phyloP scores from a whole-genome alignment of 345 rosid species.

The Hibiscus syriacus region DNA sequence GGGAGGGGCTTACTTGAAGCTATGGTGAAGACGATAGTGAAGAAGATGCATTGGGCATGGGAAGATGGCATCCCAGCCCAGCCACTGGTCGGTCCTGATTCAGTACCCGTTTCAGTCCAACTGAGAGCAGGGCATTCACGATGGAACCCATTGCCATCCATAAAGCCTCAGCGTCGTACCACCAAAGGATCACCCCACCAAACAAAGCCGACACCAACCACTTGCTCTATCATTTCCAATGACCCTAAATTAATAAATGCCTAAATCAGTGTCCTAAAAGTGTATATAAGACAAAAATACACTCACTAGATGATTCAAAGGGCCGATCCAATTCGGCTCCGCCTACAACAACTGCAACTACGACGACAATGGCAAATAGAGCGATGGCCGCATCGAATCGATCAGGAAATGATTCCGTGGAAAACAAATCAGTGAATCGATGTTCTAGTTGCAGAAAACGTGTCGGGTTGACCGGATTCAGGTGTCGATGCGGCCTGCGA shows the following conservation, averaged over 20 bases:
- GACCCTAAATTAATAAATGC: too few relatives aligned
- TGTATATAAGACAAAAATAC: background rate
- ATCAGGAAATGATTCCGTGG: constrained; percentile 22
- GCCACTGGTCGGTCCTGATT: constrained; percentile 72
- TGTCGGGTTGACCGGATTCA: constrained; percentile 93
- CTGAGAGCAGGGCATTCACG: constrained; percentile 39
- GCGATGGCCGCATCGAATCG: constrained; percentile 13
- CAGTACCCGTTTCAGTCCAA: constrained; percentile 47
- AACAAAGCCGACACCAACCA: constrained; percentile 56
- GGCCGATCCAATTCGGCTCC: constrained; percentile 13
- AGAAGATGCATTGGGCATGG: constrained; percentile 80
- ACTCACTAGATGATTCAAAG: constrained; percentile 61
- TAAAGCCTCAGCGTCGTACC: constrained; percentile 63
- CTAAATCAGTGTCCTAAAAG: background rate
- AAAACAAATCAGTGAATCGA: constrained; percentile 62
- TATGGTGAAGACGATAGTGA: constrained; percentile 34
- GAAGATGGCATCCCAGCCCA: constrained; percentile 88
- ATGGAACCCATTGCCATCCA: constrained; percentile 66
- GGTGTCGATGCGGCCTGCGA: constrained; percentile 98
- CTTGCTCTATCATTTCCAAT: constrained; percentile 56
- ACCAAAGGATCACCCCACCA: constrained; percentile 41
- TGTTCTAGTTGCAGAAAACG: constrained; percentile 79
- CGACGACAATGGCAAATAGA: constrained; percentile 23
- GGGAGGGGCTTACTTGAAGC: constrained; percentile 49
- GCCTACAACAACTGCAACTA: constrained; percentile 11